These are phyloP conservation scores for Picea engelmannii DNA, from an alignment of 83 land plant species.

Conservation along the genomic window DNA sequence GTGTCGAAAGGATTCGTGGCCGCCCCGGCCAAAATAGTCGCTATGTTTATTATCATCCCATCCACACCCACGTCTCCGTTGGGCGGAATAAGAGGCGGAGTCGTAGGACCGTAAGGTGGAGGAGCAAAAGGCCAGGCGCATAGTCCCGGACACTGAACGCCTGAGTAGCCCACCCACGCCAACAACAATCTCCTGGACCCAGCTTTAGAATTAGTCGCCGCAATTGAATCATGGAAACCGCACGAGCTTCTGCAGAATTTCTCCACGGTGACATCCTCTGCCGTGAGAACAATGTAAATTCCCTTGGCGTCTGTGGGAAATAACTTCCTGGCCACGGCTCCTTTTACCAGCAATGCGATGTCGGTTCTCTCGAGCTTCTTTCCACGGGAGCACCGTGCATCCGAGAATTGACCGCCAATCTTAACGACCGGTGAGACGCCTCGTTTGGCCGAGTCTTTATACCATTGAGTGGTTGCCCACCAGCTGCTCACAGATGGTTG, in stretches of 20 bases:
- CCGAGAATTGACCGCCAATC: slow-evolving; percentile 19
- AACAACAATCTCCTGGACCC: neutral
- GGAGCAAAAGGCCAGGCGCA: slow-evolving; percentile 44
- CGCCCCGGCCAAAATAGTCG: slow-evolving; percentile 39
- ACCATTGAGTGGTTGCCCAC: slow-evolving; percentile 15
- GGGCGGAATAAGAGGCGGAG: slow-evolving; percentile 29
- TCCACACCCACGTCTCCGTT: slow-evolving; percentile 36
- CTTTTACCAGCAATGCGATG: neutral
- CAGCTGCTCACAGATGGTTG: slow-evolving; percentile 19
- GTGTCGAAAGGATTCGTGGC: slow-evolving; percentile 43
- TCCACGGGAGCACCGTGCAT: slow-evolving; percentile 17
- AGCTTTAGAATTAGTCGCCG: neutral
- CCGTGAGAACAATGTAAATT: slow-evolving; percentile 35
- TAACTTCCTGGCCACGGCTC: neutral
- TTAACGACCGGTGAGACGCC: too few relatives aligned
- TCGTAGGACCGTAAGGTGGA: slow-evolving; percentile 28
- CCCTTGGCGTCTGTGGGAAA: slow-evolving; percentile 13
- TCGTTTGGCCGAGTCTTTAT: slow-evolving; percentile 13
- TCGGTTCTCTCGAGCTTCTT: slow-evolving; percentile 24
- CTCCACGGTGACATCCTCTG: slow-evolving; percentile 34
- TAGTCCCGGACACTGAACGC: slow-evolving; percentile 29
- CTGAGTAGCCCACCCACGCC: slow-evolving; percentile 31
- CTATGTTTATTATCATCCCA: slow-evolving; percentile 49
- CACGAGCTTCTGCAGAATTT: slow-evolving; percentile 36
- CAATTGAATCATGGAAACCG: slow-evolving; percentile 28